These are phyloP conservation scores for Trichoderma guizhouense DNA, from an alignment of 2,329 filamentous ascomycete genomes.

Conservation along the genomic window DNA sequence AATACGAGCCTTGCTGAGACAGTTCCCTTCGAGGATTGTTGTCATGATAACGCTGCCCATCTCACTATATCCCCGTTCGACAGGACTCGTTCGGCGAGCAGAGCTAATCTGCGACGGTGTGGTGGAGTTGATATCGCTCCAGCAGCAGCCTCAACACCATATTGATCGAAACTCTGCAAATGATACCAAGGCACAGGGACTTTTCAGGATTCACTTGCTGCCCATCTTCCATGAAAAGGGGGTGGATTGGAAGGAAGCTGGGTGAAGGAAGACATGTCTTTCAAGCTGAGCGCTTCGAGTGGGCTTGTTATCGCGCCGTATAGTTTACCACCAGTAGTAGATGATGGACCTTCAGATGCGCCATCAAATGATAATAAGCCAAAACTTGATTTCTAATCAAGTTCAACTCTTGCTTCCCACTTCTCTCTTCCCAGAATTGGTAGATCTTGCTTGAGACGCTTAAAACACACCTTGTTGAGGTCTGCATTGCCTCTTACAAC, in stretches of 20 bases:
- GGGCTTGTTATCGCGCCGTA: conserved; percentile 86
- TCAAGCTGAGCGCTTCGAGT: conserved; percentile 75
- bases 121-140: conserved; percentile 74
- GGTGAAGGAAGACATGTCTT: conserved; percentile 81
- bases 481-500: background rate
- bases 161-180: conserved; percentile 54
- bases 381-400: conserved; percentile 64
- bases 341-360: conserved; percentile 46
- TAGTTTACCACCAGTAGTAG: conserved; percentile 82
- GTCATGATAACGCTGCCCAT: conserved; percentile 75
- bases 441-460: background rate
- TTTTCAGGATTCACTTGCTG: conserved; percentile 77
- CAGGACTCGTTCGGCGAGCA: conserved; percentile 78
- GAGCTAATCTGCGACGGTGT: conserved; percentile 84
- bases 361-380: conserved; percentile 56
- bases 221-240: conserved; percentile 83
- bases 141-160: conserved; percentile 44
- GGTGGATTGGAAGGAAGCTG: conserved; percentile 68
- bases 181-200: conserved; percentile 74
- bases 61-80: conserved; percentile 71
- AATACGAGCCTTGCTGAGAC: conserved; percentile 70
- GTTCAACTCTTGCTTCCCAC: background rate
- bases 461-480: background rate
- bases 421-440: background rate
- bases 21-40: conserved; percentile 62